Percentiles rank a stretch among this genome's conserved stretches.
Evolutionary conservation across 495 filamentous ascomycete species (phyloP).

Genomic region (Neurospora sp.): DNA sequence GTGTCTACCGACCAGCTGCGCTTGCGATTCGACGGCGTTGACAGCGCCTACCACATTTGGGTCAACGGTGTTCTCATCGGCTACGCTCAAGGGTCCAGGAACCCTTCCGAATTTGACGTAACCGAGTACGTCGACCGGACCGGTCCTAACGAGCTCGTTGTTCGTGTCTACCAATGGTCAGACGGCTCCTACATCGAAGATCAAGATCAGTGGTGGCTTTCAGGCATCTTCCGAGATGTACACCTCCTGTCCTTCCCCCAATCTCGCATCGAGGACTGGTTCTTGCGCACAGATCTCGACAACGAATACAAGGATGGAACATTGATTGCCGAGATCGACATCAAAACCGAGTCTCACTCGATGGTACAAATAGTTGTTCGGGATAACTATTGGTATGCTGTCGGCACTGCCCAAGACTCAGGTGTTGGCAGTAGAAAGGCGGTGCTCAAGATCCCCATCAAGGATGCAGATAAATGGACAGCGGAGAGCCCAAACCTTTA

Average conservation of each 20-base stretch:
- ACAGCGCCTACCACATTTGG: constrained; percentile 56
- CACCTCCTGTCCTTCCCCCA: constrained; percentile 45
- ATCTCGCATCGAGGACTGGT: constrained; percentile 48
- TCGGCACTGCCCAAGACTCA: constrained; percentile 7
- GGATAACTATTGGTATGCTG: constrained; percentile 8
- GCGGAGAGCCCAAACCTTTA: constrained; percentile 56
- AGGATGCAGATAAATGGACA: constrained; percentile 50
- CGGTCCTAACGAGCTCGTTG: constrained; percentile 40
- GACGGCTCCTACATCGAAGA: constrained; percentile 58
- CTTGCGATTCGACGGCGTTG: constrained; percentile 56
- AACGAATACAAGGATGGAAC: constrained; percentile 41
- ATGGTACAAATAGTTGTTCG: constrained; percentile 26
- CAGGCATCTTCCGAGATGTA: constrained; percentile 59
- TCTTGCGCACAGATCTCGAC: constrained; percentile 45
- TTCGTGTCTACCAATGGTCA: constrained; percentile 53
- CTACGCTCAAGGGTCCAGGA: constrained; percentile 54
- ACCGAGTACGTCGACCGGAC: constrained; percentile 29
- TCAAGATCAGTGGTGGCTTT: constrained; percentile 50
- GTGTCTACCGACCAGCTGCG: constrained; percentile 32
- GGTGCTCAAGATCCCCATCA: constrained; percentile 30
- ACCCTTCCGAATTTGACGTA: constrained; percentile 53
- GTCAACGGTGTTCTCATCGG: constrained; percentile 48
- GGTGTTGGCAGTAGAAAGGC: constrained; percentile 6
- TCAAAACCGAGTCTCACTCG: constrained; percentile 19
- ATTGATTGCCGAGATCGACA: constrained; percentile 35